These are phyloP conservation scores for Camellia granthamiana DNA, from an alignment of 148 eudicot species.

Conservation along the genomic window DNA sequence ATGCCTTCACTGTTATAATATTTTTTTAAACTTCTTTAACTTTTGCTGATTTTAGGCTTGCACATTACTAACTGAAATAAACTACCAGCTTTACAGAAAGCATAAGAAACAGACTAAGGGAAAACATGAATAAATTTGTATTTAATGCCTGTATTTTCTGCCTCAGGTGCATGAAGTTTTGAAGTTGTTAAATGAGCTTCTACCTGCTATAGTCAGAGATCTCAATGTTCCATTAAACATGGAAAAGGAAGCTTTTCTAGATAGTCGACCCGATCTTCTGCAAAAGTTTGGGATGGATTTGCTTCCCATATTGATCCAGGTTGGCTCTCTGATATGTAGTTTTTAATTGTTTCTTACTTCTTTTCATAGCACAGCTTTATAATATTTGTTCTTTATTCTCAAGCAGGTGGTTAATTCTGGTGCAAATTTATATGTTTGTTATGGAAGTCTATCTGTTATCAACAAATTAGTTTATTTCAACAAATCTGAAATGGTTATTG, in stretches of 20 bases:
- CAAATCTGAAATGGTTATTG: slow-evolving; percentile 60
- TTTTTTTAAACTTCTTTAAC: not conserved
- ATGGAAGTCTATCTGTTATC: slow-evolving; percentile 83
- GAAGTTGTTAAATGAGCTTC: slow-evolving; percentile 75
- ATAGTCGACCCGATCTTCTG: slow-evolving; percentile 52
- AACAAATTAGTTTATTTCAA: slow-evolving; percentile 62
- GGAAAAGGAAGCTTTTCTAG: slow-evolving; percentile 55
- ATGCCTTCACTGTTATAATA: not conserved
- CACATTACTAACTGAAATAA: not conserved
- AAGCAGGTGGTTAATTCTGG: slow-evolving; percentile 83
- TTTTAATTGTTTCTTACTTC: not conserved
- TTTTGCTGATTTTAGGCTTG: slow-evolving; percentile 1
- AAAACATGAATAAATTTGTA: not conserved
- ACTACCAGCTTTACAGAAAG: not conserved
- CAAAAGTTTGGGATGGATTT: slow-evolving; percentile 71
- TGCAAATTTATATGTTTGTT: slow-evolving; percentile 59
- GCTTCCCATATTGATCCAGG: slow-evolving; percentile 73
- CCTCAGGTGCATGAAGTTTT: slow-evolving; percentile 70
- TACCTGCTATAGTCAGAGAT: slow-evolving; percentile 55
- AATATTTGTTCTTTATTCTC: slow-evolving; percentile 20
- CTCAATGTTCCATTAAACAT: slow-evolving; percentile 29
- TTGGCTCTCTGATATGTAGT: slow-evolving; percentile 18
- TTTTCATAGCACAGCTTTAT: slow-evolving; percentile 6
- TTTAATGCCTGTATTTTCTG: not conserved
- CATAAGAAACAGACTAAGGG: not conserved